Evolutionary conservation across 768 basidiomycete species (phyloP), one percentile per base, ranked within the genome.

Genomic region (Russula griseocarnosa): DNA sequence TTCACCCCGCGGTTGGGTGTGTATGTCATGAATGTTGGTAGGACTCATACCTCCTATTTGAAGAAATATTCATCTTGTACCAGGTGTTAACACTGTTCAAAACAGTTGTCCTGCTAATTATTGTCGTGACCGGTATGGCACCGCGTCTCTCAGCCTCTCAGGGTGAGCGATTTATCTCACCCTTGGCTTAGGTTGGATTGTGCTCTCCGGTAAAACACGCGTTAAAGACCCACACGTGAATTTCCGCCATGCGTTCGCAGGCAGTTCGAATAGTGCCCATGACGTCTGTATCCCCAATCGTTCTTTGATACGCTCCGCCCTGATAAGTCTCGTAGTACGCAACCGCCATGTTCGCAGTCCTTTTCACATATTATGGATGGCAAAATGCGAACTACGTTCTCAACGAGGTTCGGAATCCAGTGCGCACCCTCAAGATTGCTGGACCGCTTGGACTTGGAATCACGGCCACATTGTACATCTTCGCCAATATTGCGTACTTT

Each of bases 401-500:
- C 61, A 85, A 84, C 72, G 83, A 85, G 11, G 83, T 86, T 58
- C 81, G 79, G 65, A 74, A 85, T 67, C 84, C 84, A 0, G 76
- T 84, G 2, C 78, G 82, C 50, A 86, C 85, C 9, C 79, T 86
- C 58, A 83, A 83, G 71, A 83, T 85, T 40, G 83, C 84, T 0
- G 84, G 81, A 2, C 84, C 83, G 0, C 79, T 85, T 22, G 84
- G 83, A 0, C 72, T 85, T 13, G 76, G 79, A 5, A 81, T 85
- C 28, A 83, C 83, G 40, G 77, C 82, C 0, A 68, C 75, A 2
- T 71, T 86, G 3, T 86, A 86, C 60, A 64, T 85, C 16, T 73
- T 86, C 5, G 82, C 83, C 3, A 85, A 86, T 57, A 74, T 86
- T 2, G 80, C 84, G 3, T 85, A 85, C 67, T 85, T 84, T 54